phyloP scores from a whole-genome alignment of 2,329 filamentous ascomycete genomes.

The Chaetomiaceae sp. region DNA sequence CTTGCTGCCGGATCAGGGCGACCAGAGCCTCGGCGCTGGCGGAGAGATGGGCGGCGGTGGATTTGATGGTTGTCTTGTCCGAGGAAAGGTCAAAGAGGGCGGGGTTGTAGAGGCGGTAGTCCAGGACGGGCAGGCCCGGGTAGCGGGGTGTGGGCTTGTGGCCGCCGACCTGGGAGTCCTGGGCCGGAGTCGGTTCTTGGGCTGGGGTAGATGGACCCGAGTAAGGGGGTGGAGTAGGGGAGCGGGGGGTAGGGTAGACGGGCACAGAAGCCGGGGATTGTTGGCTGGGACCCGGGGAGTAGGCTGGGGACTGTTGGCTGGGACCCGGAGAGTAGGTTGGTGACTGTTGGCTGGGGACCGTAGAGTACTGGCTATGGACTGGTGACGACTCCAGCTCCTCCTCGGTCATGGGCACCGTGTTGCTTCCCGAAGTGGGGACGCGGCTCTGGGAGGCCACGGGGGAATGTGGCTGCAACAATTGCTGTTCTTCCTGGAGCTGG shows the following conservation, averaged over 20 bases:
- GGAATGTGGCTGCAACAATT: background rate
- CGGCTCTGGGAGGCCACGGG: conserved; percentile 8
- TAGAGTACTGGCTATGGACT: conserved; percentile 6
- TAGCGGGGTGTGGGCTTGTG: conserved; percentile 36
- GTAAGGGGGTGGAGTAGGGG: conserved; percentile 33
- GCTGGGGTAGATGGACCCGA: conserved; percentile 31
- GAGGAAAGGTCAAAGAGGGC: conserved; percentile 48
- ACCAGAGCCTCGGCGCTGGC: conserved; percentile 42
- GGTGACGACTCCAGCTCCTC: conserved; percentile 15
- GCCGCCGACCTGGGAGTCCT: background rate
- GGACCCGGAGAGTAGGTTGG: background rate
- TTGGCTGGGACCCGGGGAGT: background rate
- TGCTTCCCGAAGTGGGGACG: conserved; percentile 13
- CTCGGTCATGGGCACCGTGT: conserved; percentile 22
- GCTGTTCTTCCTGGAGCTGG: background rate
- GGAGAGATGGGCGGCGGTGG: conserved; percentile 46
- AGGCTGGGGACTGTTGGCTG: background rate
- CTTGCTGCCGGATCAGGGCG: conserved; percentile 44
- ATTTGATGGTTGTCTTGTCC: conserved; percentile 46
- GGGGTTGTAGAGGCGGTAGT: conserved; percentile 51
- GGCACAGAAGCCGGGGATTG: background rate
- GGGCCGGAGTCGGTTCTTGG: conserved; percentile 11
- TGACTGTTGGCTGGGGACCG: no score
- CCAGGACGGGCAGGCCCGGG: conserved; percentile 45
- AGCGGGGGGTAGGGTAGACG: background rate